Base-by-base conservation (phyloP, 2,329 filamentous ascomycete genomes). In the Fulvia fulva region DNA sequence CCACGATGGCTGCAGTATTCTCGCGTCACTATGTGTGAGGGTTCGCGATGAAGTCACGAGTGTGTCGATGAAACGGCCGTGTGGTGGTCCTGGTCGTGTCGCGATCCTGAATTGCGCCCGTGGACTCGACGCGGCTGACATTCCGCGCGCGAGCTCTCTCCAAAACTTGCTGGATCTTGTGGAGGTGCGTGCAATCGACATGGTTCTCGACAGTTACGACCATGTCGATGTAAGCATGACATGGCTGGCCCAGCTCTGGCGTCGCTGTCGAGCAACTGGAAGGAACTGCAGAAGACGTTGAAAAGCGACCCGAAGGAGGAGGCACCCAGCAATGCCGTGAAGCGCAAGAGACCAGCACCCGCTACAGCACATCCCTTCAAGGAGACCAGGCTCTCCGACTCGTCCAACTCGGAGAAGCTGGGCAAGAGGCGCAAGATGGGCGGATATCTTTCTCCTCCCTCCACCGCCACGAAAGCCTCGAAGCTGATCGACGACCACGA, bases 261-360 rank as follows among this genome's bases (percentile, higher is more conserved):
- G 23, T 71, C 72, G 55, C 68, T 80, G 49, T 78, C 77, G 65
- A 79, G 77, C 70, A 92, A 92, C 71, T 92, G 89, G 89, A 91
- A 90, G 75, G 87, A 83, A 75, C 80, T 92, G 55, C 88, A 91
- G 75, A 82, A 83, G 64, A 81, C 81, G 67, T 75, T 74, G 53
- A 64, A 73, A 59, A 58, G 76, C 62, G 70, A 70, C 60, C 67
- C 77, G 66, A 73, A 67, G 68, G 63, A 68, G 63, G 70, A 67
- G 53, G 68, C 62, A 30, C 68, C 69, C 43, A 56, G 53, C 59
- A 63, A 68, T 68, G 65, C 60, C 63, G 59, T 68, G 66, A 72
- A 76, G 70, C 67, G 73, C 64, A 67, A 70, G 62, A 68, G 67
- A 63, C 51, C 60, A 60, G 34, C 45, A 60, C 57, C 51, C 57